Percentiles rank a stretch among this genome's conserved stretches.
Evolutionary conservation across 495 filamentous ascomycete genomes (phyloP).

Genomic region (Penicillium fimorum): DNA sequence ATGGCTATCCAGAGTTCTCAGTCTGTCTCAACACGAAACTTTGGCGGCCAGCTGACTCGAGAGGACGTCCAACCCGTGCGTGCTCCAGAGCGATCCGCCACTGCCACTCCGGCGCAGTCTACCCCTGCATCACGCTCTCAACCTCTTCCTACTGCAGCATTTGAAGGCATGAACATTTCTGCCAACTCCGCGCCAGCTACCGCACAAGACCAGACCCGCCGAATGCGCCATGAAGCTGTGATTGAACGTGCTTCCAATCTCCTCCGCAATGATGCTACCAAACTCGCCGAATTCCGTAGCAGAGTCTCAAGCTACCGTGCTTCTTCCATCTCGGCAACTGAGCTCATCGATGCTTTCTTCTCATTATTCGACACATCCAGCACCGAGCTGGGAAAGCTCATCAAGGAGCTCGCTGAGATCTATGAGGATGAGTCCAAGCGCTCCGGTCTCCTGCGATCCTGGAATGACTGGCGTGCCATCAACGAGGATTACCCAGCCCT

Average conservation of each 20-base stretch:
- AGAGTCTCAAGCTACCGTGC: conserved; percentile 73
- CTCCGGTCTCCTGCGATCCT: conserved; percentile 70
- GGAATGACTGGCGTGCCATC: conserved; percentile 92
- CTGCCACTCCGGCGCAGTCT: conserved; percentile 37
- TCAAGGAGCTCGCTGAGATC: conserved; percentile 90
- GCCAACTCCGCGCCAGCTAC: conserved; percentile 42
- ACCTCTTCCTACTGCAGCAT: conserved; percentile 42
- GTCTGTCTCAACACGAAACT: conserved; percentile 70
- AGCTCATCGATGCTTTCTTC: conserved; percentile 79
- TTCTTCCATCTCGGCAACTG: conserved; percentile 62
- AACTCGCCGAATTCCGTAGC: conserved; percentile 71
- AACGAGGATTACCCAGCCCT: conserved; percentile 96
- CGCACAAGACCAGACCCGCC: conserved; percentile 75
- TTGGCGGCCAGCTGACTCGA: conserved; percentile 74
- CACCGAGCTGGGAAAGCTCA: conserved; percentile 77
- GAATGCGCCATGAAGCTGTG: conserved; percentile 70
- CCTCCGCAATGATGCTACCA: conserved; percentile 67
- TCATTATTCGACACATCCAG: conserved; percentile 78
- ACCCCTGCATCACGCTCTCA: conserved; percentile 41
- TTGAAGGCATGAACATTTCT: conserved; percentile 39
- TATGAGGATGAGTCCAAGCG: conserved; percentile 80
- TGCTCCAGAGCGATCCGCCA: conserved; percentile 43
- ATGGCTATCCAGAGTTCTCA: conserved; percentile 88
- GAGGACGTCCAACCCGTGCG: conserved; percentile 47
- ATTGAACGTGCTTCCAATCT: conserved; percentile 80